Base-by-base conservation (phyloP, 1,284 basidiomycete genomes). In the Ceratobasidium sp. region DNA sequence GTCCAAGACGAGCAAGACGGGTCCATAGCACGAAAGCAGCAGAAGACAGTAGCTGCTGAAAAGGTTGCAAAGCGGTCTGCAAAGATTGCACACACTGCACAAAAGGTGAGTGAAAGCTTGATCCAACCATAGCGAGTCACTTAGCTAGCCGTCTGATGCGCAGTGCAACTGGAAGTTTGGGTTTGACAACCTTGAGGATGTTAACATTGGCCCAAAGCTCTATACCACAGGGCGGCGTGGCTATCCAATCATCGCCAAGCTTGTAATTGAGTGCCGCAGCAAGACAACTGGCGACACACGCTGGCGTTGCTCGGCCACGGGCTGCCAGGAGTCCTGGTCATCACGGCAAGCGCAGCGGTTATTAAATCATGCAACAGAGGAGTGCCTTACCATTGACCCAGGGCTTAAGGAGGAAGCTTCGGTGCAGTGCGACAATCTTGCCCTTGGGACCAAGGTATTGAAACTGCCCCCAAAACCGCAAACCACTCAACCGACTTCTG, bases 121-220 rank as follows among this genome's bases (percentile, higher is more conserved):
- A n/a, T n/a, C n/a, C n/a, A n/a, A n/a, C n/a, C n/a, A n/a, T n/a
- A n/a, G n/a, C n/a, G n/a, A n/a, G n/a, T n/a, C n/a, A n/a, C n/a
- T n/a, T n/a, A n/a, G n/a, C n/a, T n/a, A n/a, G n/a, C n/a, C n/a
- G n/a, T n/a, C n/a, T n/a, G n/a, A n/a, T n/a, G n/a, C n/a, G n/a
- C n/a, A 58, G 56, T 43, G 38, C 13, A 58, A 58, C 56, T 58
- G 56, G 56, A 58, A 32, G 42, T 20, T 29, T n/a, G 56, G 56
- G 1, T 45, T 58, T 43, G 56, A 58, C 20, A 27, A 58, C 25
- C 40, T 58, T n/a, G 27, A 12, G 27, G 56, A 58, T 45, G 12
- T 58, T 8, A 10, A 27, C 5, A 12, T 13, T 15, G 15, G 45
- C 7, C 3, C 8, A n/a, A 58, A 43, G 25, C n/a, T 32, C 20